phyloP scores from a whole-genome alignment of 768 basidiomycete genomes.

The Suillus cothurnatus region DNA sequence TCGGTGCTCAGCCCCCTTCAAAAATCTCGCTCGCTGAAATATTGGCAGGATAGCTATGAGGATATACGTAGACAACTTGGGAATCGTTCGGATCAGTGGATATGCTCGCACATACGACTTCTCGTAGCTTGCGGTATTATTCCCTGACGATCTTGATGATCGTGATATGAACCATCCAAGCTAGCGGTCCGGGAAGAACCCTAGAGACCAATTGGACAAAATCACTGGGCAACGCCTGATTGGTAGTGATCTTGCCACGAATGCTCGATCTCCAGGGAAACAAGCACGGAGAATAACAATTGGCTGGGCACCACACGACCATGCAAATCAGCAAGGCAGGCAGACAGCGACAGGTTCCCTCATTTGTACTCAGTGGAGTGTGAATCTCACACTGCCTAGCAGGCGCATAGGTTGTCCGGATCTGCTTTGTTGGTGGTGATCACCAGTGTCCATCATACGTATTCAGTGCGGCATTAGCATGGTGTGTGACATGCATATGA shows the following conservation, averaged over 20 bases:
- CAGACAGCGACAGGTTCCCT: neutral
- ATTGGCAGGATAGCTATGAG: neutral
- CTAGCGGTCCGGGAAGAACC: neutral
- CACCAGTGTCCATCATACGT: neutral
- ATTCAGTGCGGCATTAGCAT: neutral
- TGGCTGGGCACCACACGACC: neutral
- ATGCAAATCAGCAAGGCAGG: neutral
- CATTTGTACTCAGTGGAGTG: neutral
- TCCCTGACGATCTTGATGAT: neutral
- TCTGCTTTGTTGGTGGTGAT: neutral
- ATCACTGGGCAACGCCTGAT: neutral
- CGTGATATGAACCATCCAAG: neutral
- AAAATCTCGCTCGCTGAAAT: neutral
- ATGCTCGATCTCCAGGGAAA: neutral
- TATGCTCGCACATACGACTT: neutral
- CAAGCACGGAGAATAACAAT: neutral
- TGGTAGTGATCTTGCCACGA: neutral
- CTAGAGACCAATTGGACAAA: neutral
- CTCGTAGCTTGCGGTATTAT: neutral
- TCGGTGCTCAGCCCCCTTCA: neutral
- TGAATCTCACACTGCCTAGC: neutral
- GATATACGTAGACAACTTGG: neutral
- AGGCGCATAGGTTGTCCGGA: neutral
- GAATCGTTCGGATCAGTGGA: neutral
- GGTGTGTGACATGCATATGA: neutral